phyloP scores from a whole-genome alignment of 164 flowering plant species.

The Magnolia sinica region DNA sequence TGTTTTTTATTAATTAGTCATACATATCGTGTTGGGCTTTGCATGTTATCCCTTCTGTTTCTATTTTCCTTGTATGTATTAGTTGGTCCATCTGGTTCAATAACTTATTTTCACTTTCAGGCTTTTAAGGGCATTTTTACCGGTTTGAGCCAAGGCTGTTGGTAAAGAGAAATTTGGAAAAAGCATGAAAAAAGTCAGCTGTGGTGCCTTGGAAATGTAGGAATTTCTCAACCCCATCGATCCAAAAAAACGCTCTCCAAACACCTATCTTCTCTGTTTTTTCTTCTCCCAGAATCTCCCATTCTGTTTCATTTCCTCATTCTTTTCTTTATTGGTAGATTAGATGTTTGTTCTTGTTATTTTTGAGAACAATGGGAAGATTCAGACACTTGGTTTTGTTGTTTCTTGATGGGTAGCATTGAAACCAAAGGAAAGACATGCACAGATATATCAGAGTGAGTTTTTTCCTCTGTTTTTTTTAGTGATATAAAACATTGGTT shows the following conservation, averaged over 20 bases:
- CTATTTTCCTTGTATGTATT: no score
- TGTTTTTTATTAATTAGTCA: background rate
- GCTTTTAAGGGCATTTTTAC: background rate
- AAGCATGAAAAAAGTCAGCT: background rate
- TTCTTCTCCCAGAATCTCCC: no score
- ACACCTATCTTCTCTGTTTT: background rate
- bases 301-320: background rate
- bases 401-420: background rate
- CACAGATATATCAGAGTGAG: no score
- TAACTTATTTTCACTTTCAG: no score
- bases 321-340: background rate
- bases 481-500: no score
- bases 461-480: no score
- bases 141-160: no score
- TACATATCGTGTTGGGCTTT: background rate
- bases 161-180: background rate
- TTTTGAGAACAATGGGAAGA: background rate
- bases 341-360: background rate
- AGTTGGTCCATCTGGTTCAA: background rate
- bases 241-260: background rate
- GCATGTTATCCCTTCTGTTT: background rate
- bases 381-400: background rate
- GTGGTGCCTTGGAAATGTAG: background rate
- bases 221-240: background rate
- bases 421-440: background rate